These are phyloP conservation scores for Salvia hispanica DNA, from an alignment of 257 asterid genomes.

Conservation along the genomic window DNA sequence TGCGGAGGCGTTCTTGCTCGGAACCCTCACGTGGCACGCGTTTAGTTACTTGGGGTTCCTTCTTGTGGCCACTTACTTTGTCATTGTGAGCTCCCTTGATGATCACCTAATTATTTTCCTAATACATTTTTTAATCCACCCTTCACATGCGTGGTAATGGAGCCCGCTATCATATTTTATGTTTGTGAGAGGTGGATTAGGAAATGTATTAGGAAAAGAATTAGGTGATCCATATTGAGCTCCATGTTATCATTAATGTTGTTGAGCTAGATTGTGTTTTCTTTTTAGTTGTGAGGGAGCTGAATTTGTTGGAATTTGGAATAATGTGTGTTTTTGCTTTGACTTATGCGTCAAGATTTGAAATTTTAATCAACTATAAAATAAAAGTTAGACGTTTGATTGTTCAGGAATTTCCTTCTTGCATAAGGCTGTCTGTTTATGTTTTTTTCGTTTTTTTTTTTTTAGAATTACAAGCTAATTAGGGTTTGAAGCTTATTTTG, in stretches of 20 bases:
- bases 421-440: neutral
- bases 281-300: neutral
- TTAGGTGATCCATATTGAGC: too few relatives aligned
- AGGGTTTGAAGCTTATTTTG: neutral
- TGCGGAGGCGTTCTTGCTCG: slow-evolving; percentile 84
- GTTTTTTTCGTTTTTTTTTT: too few relatives aligned
- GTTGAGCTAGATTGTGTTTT: too few relatives aligned
- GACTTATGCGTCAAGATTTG: neutral
- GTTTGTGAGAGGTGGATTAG: too few relatives aligned
- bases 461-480: neutral
- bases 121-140: too few relatives aligned
- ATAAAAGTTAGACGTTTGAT: neutral
- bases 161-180: too few relatives aligned
- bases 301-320: neutral
- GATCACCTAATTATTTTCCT: too few relatives aligned
- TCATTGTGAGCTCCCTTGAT: too few relatives aligned
- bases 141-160: too few relatives aligned
- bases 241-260: too few relatives aligned
- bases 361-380: neutral
- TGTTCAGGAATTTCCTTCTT: slow-evolving; percentile 24
- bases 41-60: slow-evolving; percentile 78
- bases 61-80: slow-evolving; percentile 79
- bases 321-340: neutral
- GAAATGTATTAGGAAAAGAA: too few relatives aligned
- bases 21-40: slow-evolving; percentile 91